Evolutionary conservation across 345 rosid genomes (phyloP), one percentile per base, ranked within the genome.

Genomic region (Erysimum cheiranthoides): DNA sequence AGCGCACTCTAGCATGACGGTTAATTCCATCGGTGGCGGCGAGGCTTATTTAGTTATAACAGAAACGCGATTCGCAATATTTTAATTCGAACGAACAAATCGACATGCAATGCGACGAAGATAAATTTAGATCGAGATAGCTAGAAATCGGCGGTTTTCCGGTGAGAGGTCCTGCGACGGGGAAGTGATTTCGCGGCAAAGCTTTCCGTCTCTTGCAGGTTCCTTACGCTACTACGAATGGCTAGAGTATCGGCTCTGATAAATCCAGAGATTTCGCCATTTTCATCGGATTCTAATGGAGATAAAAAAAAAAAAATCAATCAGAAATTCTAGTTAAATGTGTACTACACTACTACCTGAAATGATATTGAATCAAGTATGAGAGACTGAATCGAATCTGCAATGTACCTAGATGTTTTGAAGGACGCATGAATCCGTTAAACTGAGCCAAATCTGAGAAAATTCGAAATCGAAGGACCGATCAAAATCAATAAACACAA

Each of bases 401-500:
- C 89, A 87, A 78, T 81, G 49, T 83, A 94, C 97, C 95, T 85
- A 78, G 38, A 59, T 50, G 82, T 57, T 83, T 79, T 12, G 86
- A 71, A 34, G 68, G 18, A 42, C 68, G 86, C 80, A 82, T 82
- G 83, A 90, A 83, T 78, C 90, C 84, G 28, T 80, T 85, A 78
- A 94, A 92, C 62, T 85, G 86, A 73, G 88, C 91, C 84, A 92
- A 87, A 86, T 94, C 98, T 94, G 90, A 58, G 73, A 71, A 10
- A 39, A 32, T 6, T 39, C 6, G 34, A 45, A 34, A 69, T 11
- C 18, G 49, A 60, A 39, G 18, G 27, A 49, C 45, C 14, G 54
- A 60, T 70, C 11, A 8, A 16, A 5, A 62, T 7, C 36, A 36
- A 14, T 63, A 0, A 61, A 39, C 45, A 47, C 5, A 8, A 32